Base-by-base conservation (phyloP, 352 stramenopile genomes). In the Phytophthora cactorum region DNA sequence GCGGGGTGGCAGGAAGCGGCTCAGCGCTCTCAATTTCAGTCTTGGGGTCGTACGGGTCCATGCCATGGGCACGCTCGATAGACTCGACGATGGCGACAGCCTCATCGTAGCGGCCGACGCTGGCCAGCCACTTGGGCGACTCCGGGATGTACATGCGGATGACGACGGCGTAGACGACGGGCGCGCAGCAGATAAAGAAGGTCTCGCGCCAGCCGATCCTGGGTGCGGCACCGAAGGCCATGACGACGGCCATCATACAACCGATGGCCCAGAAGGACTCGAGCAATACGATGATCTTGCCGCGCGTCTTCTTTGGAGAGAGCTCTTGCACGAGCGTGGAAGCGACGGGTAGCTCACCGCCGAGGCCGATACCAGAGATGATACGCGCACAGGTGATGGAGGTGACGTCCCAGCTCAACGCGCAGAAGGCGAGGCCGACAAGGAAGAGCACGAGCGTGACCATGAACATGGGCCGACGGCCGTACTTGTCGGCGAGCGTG, bases 41-140 rank as follows among this genome's bases (percentile, higher is more conserved):
- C 63, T 85, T 81, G 28, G 79, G 66, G 32, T 87, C 72, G 47
- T 77, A 83, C 22, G 65, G 52, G 38, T 78, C 63, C 25, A 88
- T 36, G 10, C 79, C 78, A 59, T 89, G 79, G 1, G 66, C 69
- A 12, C 66, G 78, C 43, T 92, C 84, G 15, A 92, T 89, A 7
- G 31, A 41, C 54, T 86, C 72, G 8, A 90, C 81, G n/a, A 92
- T 81, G 8, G 66, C 67, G 6, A 88, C 51, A 9, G 84, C 84
- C 55, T 90, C 81, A 4, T 88, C 71, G 32, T 84, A 84, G 17
- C 84, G 79, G 7, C 81, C 81, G 17, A 92, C 81, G 31, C 76
- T 87, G 27, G 84, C 84, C 9, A 90, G 70, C 84, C 84, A 92
- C 66, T 89, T 88, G 45, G 84, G 81, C n/a, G 81, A 90, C 66